Percentiles rank a stretch among this genome's conserved stretches.
Evolutionary conservation across 345 rosid genomes (phyloP).

Genomic region (Alliaria petiolata): DNA sequence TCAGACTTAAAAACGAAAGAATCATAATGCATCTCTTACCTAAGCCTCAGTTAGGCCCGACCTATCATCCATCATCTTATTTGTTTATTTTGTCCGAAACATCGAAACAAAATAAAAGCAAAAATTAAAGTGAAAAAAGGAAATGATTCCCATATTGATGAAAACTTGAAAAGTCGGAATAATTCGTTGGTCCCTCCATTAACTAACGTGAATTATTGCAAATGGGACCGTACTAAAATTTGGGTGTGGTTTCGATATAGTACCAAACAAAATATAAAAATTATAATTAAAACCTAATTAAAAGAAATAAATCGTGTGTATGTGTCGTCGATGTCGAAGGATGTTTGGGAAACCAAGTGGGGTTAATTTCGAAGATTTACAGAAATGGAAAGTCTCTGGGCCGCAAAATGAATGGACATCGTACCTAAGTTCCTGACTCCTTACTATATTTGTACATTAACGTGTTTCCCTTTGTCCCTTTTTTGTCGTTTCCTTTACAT

Average conservation of each 20-base stretch:
- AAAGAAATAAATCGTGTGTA: constrained; percentile 17
- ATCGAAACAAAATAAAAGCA: constrained; percentile 31
- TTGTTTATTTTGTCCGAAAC: constrained; percentile 21
- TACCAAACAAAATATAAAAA: not conserved
- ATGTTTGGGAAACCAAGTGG: constrained; percentile 36
- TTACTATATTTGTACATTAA: constrained; percentile 27
- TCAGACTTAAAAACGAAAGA: not conserved
- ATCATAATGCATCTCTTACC: constrained; percentile 8
- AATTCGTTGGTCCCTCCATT: constrained; percentile 34
- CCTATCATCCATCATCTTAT: constrained; percentile 8
- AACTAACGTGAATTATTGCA: constrained; percentile 34
- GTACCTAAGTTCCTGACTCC: constrained; percentile 37
- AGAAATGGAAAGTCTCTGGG: constrained; percentile 34
- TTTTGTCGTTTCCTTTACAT: constrained; percentile 21
- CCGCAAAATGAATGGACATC: constrained; percentile 40
- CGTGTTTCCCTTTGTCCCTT: constrained; percentile 32
- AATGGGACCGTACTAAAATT: constrained; percentile 31
- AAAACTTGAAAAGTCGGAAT: constrained; percentile 30
- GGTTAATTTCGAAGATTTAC: constrained; percentile 34
- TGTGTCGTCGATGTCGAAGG: constrained; percentile 33
- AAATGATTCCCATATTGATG: constrained; percentile 28
- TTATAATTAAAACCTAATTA: not conserved
- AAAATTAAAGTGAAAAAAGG: constrained; percentile 6
- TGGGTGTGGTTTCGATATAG: constrained; percentile 22
- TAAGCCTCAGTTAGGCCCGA: constrained; percentile 29